These are phyloP conservation scores for Macrocybe gigantea DNA, from an alignment of 768 basidiomycete genomes.

Conservation along the genomic window DNA sequence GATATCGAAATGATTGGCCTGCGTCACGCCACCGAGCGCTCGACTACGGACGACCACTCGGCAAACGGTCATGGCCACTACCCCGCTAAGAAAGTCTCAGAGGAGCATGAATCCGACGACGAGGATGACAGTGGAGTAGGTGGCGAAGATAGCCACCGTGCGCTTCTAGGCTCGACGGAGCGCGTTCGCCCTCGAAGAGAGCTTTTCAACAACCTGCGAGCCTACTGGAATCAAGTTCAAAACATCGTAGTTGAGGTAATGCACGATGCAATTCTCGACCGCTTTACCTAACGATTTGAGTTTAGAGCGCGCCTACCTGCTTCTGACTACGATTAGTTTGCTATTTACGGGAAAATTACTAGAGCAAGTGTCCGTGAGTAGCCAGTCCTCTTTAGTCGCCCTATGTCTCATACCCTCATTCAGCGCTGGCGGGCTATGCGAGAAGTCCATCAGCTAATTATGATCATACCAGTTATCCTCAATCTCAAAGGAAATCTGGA, in stretches of 20 bases:
- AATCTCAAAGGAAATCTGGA: conserved; percentile 98
- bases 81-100: conserved; percentile 6
- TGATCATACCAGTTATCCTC: conserved; percentile 90
- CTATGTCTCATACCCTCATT: neutral
- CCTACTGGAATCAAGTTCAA: conserved; percentile 50
- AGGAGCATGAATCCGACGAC: conserved; percentile 24
- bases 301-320: conserved; percentile 82
- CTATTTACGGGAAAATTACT: conserved; percentile 90
- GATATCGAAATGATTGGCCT: conserved; percentile 32
- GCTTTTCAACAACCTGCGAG: conserved; percentile 9
- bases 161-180: conserved; percentile 34
- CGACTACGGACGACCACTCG: neutral
- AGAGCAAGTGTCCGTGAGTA: conserved; percentile 77
- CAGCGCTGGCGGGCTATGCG: conserved; percentile 88
- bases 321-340: conserved; percentile 78
- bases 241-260: conserved; percentile 67
- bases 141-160: conserved; percentile 33
- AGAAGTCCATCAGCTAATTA: conserved; percentile 90
- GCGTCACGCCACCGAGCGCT: conserved; percentile 13
- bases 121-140: conserved; percentile 26
- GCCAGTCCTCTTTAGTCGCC: neutral
- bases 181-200: conserved; percentile 21
- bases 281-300: neutral
- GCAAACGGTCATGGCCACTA: neutral
- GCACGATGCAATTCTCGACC: conserved; percentile 11